Percentiles rank a stretch among this genome's conserved stretches.
Evolutionary conservation across 306 rosid genomes (phyloP).

Genomic region (Inga laurina): DNA sequence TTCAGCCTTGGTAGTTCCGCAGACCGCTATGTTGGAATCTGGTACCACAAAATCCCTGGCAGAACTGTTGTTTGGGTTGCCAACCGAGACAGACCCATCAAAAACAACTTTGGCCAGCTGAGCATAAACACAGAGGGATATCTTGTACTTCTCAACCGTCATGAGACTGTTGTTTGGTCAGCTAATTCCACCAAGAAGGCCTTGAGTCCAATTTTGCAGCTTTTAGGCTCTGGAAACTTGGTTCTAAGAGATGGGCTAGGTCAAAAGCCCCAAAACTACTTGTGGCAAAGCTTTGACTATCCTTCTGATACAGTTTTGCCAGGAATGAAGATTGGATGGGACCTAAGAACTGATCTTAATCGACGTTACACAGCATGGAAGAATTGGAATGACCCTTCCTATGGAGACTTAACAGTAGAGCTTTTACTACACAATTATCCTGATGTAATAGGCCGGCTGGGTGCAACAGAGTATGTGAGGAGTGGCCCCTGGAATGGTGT

Average conservation of each 20-base stretch:
- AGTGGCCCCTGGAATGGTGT: background rate
- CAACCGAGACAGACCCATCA: constrained; percentile 44
- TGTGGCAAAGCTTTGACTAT: constrained; percentile 48
- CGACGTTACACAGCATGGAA: constrained; percentile 26
- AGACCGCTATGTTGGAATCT: constrained; percentile 51
- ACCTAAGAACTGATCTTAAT: constrained; percentile 19
- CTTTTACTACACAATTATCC: background rate
- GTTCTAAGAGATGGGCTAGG: constrained; percentile 32
- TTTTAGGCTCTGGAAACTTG: constrained; percentile 48
- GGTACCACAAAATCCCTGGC: constrained; percentile 41
- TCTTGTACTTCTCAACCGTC: constrained; percentile 25
- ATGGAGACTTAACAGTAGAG: constrained; percentile 8
- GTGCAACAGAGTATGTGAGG: background rate
- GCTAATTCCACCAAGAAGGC: background rate
- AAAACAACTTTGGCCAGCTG: constrained; percentile 35
- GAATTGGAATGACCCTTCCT: constrained; percentile 33
- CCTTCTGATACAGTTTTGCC: constrained; percentile 31
- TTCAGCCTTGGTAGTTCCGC: constrained; percentile 1
- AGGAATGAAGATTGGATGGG: constrained; percentile 44
- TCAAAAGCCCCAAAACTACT: constrained; percentile 1
- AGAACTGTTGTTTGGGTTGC: constrained; percentile 58
- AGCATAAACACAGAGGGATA: constrained; percentile 25
- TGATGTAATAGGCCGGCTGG: background rate
- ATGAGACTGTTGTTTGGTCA: constrained; percentile 40
- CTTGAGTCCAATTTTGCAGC: constrained; percentile 15